Percentiles rank a stretch among this genome's conserved stretches.
Evolutionary conservation across 2,329 filamentous ascomycete species (phyloP).

Genomic region (Neurospora sp.): DNA sequence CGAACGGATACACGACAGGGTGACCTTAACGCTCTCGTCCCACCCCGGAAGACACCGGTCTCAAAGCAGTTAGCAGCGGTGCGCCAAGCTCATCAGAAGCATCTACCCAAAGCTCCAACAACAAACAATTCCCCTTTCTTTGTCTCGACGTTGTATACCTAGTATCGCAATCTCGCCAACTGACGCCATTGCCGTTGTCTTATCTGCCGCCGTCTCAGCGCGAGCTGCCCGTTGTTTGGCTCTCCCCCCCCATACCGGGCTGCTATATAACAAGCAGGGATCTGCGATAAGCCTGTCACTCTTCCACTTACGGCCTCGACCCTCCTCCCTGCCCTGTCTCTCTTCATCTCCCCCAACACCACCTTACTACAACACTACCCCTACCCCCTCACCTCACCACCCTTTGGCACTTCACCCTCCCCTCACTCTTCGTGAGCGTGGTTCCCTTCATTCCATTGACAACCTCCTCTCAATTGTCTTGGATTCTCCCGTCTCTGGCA

Average conservation of each 20-base stretch:
- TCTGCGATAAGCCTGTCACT: conserved; percentile 17
- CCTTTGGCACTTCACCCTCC: background rate
- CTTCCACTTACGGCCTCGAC: conserved; percentile 6
- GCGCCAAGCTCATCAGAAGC: no score
- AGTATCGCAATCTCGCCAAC: background rate
- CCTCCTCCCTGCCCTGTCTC: background rate
- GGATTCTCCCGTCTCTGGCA: background rate
- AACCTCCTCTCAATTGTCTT: background rate
- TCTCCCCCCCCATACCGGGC: conserved; percentile 5
- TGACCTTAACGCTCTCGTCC: background rate
- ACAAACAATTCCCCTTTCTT: background rate
- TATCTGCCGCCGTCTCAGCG: conserved; percentile 14
- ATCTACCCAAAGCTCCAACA: background rate
- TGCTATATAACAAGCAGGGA: conserved; percentile 13
- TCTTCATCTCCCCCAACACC: conserved; percentile 1
- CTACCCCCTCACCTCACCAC: background rate
- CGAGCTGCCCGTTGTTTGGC: conserved; percentile 4
- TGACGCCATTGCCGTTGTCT: conserved; percentile 17
- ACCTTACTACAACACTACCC: background rate
- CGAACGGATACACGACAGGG: background rate
- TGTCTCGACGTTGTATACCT: background rate
- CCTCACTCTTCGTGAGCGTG: background rate
- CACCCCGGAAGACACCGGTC: background rate
- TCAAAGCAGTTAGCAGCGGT: background rate
- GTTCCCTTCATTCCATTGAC: background rate